A percentile compares a stretch with the other conserved stretches of the same genome.
These are phyloP conservation scores for Stagonosporopsis vannaccii DNA, from an alignment of 2,329 filamentous ascomycete genomes.

Conservation along the genomic window DNA sequence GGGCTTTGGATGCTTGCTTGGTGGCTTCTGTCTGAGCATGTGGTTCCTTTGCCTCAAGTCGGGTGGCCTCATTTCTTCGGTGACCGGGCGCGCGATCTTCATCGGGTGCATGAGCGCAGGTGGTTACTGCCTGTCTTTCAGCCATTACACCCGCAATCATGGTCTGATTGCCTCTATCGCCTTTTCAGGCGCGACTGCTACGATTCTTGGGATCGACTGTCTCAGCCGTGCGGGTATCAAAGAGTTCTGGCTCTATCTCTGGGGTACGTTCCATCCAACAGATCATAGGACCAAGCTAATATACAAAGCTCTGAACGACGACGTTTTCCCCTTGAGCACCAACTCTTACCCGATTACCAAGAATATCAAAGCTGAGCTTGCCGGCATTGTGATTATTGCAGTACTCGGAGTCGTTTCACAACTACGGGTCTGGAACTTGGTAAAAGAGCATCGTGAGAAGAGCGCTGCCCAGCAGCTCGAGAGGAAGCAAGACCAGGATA, in stretches of 20 bases:
- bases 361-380: slow-evolving; percentile 85
- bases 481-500: slow-evolving; percentile 65
- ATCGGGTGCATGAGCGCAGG: slow-evolving; percentile 75
- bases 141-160: slow-evolving; percentile 77
- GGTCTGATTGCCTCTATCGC: slow-evolving; percentile 78
- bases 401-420: slow-evolving; percentile 83
- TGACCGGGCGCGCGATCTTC: slow-evolving; percentile 72
- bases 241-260: slow-evolving; percentile 95
- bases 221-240: slow-evolving; percentile 89
- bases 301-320: slow-evolving; percentile 70
- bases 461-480: slow-evolving; percentile 57
- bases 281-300: slow-evolving; percentile 21
- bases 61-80: slow-evolving; percentile 74
- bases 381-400: slow-evolving; percentile 76
- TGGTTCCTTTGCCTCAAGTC: slow-evolving; percentile 83
- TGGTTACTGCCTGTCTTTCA: slow-evolving; percentile 74
- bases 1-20: slow-evolving; percentile 84
- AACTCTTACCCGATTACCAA: slow-evolving; percentile 84
- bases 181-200: slow-evolving; percentile 80
- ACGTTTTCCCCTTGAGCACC: slow-evolving; percentile 77
- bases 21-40: slow-evolving; percentile 86
- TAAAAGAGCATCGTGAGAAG: slow-evolving; percentile 62
- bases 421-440: slow-evolving; percentile 82
- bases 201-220: slow-evolving; percentile 87
- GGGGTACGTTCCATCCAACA: slow-evolving; percentile 61